phyloP scores from a whole-genome alignment of 257 asterid species.

The Eucommia ulmoides region DNA sequence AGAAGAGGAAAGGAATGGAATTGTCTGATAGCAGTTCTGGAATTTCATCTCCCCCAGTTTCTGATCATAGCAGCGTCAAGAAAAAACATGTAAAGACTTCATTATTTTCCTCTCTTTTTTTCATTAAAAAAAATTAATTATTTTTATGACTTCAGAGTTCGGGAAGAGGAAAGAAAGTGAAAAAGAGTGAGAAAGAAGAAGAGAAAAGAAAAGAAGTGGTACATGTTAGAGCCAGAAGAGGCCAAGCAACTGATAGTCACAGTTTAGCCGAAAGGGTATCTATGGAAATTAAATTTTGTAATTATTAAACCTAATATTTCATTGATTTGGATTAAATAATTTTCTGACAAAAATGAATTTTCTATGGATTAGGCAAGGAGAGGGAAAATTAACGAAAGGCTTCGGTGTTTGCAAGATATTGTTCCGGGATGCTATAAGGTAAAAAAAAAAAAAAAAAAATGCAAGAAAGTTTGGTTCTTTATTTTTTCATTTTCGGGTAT shows the following conservation, averaged over 20 bases:
- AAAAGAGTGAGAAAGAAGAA: slow-evolving; percentile 25
- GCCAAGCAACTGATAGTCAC: slow-evolving; percentile 94
- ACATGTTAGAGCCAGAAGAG: slow-evolving; percentile 85
- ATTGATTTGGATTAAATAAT: neutral
- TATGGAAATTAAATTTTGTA: neutral
- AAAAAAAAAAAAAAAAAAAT: too few species aligned
- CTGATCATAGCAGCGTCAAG: slow-evolving; percentile 24
- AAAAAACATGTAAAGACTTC: slow-evolving; percentile 19
- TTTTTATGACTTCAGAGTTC: slow-evolving; percentile 16
- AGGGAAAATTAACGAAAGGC: slow-evolving; percentile 73
- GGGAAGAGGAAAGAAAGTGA: slow-evolving; percentile 38
- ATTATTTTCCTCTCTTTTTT: neutral
- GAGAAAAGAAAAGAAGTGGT: slow-evolving; percentile 51
- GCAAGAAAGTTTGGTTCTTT: too few species aligned
- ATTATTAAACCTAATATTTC: neutral
- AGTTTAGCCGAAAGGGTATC: slow-evolving; percentile 91
- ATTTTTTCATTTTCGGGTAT: neutral
- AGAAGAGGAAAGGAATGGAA: slow-evolving; percentile 37
- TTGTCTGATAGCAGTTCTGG: slow-evolving; percentile 35
- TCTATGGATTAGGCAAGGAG: slow-evolving; percentile 57
- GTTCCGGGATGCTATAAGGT: slow-evolving; percentile 97
- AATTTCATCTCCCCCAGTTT: slow-evolving; percentile 44
- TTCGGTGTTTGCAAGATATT: slow-evolving; percentile 75
- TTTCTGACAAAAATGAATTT: neutral
- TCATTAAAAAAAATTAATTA: neutral